Percentiles rank a stretch among this genome's conserved stretches.
phyloP scores from a whole-genome alignment of 2,329 filamentous ascomycete genomes.

The Epichloe festucae region DNA sequence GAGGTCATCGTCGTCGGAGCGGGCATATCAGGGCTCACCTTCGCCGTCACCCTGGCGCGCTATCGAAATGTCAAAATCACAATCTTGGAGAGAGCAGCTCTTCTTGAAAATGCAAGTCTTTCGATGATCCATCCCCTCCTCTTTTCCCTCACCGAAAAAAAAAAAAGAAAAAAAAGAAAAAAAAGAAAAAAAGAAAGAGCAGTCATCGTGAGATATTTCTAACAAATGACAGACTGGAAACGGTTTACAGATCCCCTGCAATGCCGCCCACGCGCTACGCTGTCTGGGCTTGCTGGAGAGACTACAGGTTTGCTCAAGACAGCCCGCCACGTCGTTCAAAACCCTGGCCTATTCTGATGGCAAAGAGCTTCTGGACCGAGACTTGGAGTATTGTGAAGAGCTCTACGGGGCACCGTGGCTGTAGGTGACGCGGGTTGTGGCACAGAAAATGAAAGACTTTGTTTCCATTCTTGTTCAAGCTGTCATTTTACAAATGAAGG shows the following conservation, averaged over 20 bases:
- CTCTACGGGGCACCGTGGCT: conserved; percentile 10
- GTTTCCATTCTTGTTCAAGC: no score
- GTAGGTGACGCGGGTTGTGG: conserved; percentile 3
- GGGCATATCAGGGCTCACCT: conserved; percentile 9
- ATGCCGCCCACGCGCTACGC: conserved; percentile 8
- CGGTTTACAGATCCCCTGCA: conserved; percentile 10
- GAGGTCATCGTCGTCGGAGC: conserved; percentile 8
- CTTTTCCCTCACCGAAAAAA: background rate
- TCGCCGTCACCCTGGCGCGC: conserved; percentile 5
- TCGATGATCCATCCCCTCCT: background rate
- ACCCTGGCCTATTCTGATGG: conserved; percentile 2
- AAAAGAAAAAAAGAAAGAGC: no score
- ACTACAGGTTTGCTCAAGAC: background rate
- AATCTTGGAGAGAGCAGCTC: conserved; percentile 4
- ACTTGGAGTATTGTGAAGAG: conserved; percentile 5
- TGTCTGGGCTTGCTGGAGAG: conserved; percentile 9
- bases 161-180: background rate
- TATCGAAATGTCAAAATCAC: conserved; percentile 5
- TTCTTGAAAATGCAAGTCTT: background rate
- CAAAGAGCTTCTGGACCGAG: conserved; percentile 2
- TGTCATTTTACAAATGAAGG: no score
- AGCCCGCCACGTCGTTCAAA: background rate
- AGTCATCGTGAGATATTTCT: background rate
- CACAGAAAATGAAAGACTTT: no score
- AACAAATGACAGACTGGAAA: conserved; percentile 6